Percentiles rank a stretch among this genome's conserved stretches.
phyloP scores from a whole-genome alignment of 2,329 filamentous ascomycete genomes.

The Penicillium aurantiogriseum region DNA sequence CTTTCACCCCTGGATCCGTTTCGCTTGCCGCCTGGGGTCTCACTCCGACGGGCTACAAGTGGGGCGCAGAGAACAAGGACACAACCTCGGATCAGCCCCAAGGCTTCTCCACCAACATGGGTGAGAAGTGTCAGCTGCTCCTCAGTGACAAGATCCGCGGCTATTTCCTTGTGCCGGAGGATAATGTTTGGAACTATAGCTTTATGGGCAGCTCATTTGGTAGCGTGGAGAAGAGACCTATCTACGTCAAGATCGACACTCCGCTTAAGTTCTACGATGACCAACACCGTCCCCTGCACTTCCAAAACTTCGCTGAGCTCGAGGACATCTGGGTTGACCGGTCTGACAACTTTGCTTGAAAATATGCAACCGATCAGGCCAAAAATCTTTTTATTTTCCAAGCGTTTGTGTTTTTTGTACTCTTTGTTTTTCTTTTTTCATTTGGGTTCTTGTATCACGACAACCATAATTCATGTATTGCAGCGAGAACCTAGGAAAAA shows the following conservation, averaged over 20 bases:
- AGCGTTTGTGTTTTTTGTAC: slow-evolving; percentile 15
- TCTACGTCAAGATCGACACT: slow-evolving; percentile 92
- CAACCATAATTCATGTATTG: slow-evolving; percentile 26
- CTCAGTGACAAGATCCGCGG: slow-evolving; percentile 91
- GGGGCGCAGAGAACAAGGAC: slow-evolving; percentile 96
- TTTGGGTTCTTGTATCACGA: slow-evolving; percentile 20
- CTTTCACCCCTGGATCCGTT: slow-evolving; percentile 94
- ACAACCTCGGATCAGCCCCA: slow-evolving; percentile 87
- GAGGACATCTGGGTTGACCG: slow-evolving; percentile 96
- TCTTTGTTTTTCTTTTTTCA: slow-evolving; percentile 13
- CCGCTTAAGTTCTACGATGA: slow-evolving; percentile 88
- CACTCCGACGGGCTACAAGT: slow-evolving; percentile 89
- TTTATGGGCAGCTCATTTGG: slow-evolving; percentile 93
- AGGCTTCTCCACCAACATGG: slow-evolving; percentile 88
- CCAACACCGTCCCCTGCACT: slow-evolving; percentile 87
- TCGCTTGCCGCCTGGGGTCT: slow-evolving; percentile 92
- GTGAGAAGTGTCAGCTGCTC: slow-evolving; percentile 90
- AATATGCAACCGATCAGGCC: slow-evolving; percentile 20
- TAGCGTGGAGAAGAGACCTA: slow-evolving; percentile 81
- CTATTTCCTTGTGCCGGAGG: slow-evolving; percentile 93
- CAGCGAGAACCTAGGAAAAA: slow-evolving; percentile 13
- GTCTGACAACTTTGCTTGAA: slow-evolving; percentile 85
- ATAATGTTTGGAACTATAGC: slow-evolving; percentile 92
- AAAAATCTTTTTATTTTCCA: slow-evolving; percentile 12
- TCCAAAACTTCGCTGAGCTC: slow-evolving; percentile 94